These are phyloP conservation scores for Nepenthes alata DNA, from an alignment of 179 eudicot genomes.

Conservation along the genomic window DNA sequence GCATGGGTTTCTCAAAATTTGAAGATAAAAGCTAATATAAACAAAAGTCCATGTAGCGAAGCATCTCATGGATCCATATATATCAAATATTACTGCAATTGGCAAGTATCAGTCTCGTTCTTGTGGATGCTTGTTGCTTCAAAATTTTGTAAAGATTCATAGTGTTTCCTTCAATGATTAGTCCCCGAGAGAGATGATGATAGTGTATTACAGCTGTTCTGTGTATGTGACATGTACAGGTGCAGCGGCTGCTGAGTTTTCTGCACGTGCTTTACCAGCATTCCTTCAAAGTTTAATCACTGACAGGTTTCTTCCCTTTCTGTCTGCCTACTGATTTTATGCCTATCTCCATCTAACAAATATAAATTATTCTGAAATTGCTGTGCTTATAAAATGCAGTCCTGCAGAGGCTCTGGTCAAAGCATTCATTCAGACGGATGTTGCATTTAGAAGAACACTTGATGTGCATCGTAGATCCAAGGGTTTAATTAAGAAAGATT, in stretches of 20 bases:
- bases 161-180: no score
- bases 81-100: no score
- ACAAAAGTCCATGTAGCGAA: no score
- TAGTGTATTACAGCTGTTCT: conserved; percentile 1
- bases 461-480: conserved; percentile 40
- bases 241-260: conserved; percentile 95
- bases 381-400: conserved; percentile 23
- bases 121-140: no score
- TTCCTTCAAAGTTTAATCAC: conserved; percentile 33
- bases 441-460: conserved; percentile 56
- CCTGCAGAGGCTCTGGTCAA: conserved; percentile 51
- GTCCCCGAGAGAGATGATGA: no score
- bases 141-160: no score
- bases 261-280: conserved; percentile 70
- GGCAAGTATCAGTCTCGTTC: no score
- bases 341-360: background rate
- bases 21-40: no score
- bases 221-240: conserved; percentile 35
- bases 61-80: no score
- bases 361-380: background rate
- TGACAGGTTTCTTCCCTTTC: conserved; percentile 32
- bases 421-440: conserved; percentile 73
- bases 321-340: background rate
- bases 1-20: no score
- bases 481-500: conserved; percentile 55